Evolutionary conservation across 2,329 filamentous ascomycete genomes (phyloP), one percentile per base, ranked within the genome.

Genomic region (Elsinoe necatrix): DNA sequence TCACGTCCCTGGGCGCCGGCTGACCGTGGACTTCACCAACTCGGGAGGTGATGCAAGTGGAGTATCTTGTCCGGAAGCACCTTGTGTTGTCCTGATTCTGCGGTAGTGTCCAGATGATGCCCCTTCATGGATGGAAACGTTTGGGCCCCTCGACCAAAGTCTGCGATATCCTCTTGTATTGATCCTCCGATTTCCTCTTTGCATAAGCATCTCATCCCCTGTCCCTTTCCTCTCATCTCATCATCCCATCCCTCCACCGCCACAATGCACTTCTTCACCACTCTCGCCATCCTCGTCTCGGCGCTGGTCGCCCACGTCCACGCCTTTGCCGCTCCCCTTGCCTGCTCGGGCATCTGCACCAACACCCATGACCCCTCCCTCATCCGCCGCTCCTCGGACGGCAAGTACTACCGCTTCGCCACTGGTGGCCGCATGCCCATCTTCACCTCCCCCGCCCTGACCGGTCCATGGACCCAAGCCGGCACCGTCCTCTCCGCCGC

Each of bases 321-420:
- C 52, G 70, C 67, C 34, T 75, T 74, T 59, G 67, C 71, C 41
- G 64, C 71, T 47, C 73, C 73, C 14, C 61, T 69, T 51, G 25
- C 68, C 21, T 76, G 73, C 66, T 68, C 65, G 8, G 74, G 74
- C 37, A 61, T 63, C 11, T 76, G 73, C 64, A 68, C 58, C 48
- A 74, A 76, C 56, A 68, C 71, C 5, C 77, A 79, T 59, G 78
- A 80, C 58, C 77, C 77, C 0, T 66, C 72, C 1, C 61, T 80
- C 37, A 75, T 80, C 61, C 71, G 69, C 4, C 72, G 76, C 58
- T 64, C 67, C 25, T 66, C 70, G 1, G 77, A 80, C 62, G 73
- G 75, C 14, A 75, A 62, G 0, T 80, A 80, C 64, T 80, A 74
- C 63, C 75, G 77, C 8, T 80, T 80, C 63, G 77, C 76, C 0